Evolutionary conservation across 176 grass and related monocot genomes (phyloP), one percentile per base, ranked within the genome.

Genomic region (Zoysia japonica): DNA sequence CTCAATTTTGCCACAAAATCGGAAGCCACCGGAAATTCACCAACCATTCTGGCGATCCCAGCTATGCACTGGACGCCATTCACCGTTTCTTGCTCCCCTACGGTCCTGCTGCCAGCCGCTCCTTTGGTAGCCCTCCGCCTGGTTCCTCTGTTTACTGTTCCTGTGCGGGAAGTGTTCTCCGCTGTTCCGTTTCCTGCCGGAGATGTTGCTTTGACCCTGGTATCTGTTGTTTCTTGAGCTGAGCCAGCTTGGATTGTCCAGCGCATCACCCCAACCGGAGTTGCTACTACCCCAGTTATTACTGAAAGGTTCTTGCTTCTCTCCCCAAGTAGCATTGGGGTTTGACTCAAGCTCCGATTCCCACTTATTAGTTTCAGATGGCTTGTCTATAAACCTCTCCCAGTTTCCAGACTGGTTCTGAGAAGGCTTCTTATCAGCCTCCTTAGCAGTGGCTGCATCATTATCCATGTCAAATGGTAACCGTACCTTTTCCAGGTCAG

Each of bases 381-480:
- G 56, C 53, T 87, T 87, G 47, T 88, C 86, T 61, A 91, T 1
- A 71, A 71, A 85, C 12, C 65, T 49, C 35, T 85, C 78, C 82
- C 82, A 91, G 50, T 91, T 88, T 83, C 70, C 75, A 39, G 82
- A 52, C 3, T 57, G n/a, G 17, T 88, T 82, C 75, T 72, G 69
- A 55, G 41, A 20, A 41, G 54, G 46, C 42, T 65, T 79, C 2
- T 46, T 70, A 47, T 62, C 47, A n/a, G 73, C 45, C 35, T 57
- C n/a, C 13, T 56, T 45, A 71, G 54, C 75, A 54, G 52, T 50
- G 70, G 36, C 20, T 17, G 42, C n/a, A 63, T 67, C 46, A 67
- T 80, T 47, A 59, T 85, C 60, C 4, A 3, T 9, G 56, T 88
- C 85, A 75, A 77, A 80, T 13, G 78, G 71, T 20, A 72, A 46